These are phyloP conservation scores for Periglandula ipomoeae DNA, from an alignment of 2,329 filamentous ascomycete species.

Conservation along the genomic window DNA sequence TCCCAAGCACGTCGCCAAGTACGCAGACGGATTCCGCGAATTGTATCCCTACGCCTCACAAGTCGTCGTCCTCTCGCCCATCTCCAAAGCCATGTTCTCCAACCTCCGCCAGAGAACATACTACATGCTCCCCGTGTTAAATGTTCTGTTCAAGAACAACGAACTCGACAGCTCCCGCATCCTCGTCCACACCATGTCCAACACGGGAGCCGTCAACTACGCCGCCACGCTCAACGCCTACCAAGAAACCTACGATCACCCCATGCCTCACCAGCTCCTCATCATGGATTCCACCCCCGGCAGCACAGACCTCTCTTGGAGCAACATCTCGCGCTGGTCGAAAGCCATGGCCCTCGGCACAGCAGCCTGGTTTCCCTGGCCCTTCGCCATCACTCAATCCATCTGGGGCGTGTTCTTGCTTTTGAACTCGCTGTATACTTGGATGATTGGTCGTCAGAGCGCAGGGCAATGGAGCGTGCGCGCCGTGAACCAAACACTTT, in stretches of 20 bases:
- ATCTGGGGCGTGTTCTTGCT: slow-evolving; percentile 37
- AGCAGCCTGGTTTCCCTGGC: slow-evolving; percentile 37
- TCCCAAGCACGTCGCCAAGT: slow-evolving; percentile 47
- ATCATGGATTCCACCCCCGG: slow-evolving; percentile 47
- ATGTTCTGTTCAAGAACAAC: slow-evolving; percentile 23
- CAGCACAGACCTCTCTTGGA: slow-evolving; percentile 28
- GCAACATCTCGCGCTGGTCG: slow-evolving; percentile 40
- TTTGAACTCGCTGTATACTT: slow-evolving; percentile 24
- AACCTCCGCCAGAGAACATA: slow-evolving; percentile 32
- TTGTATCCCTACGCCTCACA: slow-evolving; percentile 43
- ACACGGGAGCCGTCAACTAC: slow-evolving; percentile 46
- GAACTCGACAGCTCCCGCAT: slow-evolving; percentile 22
- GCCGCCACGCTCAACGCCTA: slow-evolving; percentile 40
- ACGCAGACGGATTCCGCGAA: slow-evolving; percentile 39
- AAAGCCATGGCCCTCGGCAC: slow-evolving; percentile 43
- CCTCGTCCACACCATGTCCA: slow-evolving; percentile 47
- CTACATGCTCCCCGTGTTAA: slow-evolving; percentile 36
- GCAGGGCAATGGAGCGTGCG: slow-evolving; percentile 30
- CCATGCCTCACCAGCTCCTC: slow-evolving; percentile 38
- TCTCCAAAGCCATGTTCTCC: slow-evolving; percentile 35
- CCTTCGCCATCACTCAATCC: slow-evolving; percentile 35
- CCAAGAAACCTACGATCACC: slow-evolving; percentile 23
- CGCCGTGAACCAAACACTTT: slow-evolving; percentile 27
- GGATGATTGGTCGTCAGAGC: slow-evolving; percentile 28
- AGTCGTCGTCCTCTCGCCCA: slow-evolving; percentile 41